Percentiles rank a stretch among this genome's conserved stretches.
phyloP scores from a whole-genome alignment of 2,329 filamentous ascomycete genomes.

The Aspergillus piperis region DNA sequence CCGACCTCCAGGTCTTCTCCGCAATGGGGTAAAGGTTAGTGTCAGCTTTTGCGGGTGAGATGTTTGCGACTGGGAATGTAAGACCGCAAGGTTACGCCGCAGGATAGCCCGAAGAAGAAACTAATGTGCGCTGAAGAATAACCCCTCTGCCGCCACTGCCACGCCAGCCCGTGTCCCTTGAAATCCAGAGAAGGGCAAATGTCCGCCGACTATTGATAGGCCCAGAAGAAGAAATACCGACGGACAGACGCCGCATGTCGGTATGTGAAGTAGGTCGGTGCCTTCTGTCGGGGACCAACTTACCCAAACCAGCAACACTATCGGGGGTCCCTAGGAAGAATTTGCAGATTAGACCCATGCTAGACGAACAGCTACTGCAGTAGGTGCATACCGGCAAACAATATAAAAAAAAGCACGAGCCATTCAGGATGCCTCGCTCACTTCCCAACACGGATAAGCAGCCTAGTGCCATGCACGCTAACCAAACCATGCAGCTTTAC shows the following conservation, averaged over 20 bases:
- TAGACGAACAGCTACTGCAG: not conserved
- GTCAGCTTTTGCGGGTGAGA: not conserved
- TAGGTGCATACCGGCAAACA: not conserved
- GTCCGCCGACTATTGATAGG: not conserved
- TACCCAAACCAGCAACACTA: not conserved
- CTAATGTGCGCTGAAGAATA: not conserved
- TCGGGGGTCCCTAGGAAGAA: not conserved
- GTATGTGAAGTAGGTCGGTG: not conserved
- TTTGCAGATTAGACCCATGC: not conserved
- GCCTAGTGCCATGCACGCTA: constrained; percentile 1
- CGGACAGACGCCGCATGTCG: not conserved
- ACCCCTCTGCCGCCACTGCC: not conserved
- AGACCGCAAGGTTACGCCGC: not conserved
- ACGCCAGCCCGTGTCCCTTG: not conserved
- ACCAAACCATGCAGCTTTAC: constrained; percentile 4
- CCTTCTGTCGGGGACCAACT: constrained; percentile 1
- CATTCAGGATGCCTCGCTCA: not conserved
- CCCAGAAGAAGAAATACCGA: not conserved
- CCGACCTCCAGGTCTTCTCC: not conserved
- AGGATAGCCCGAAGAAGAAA: not conserved
- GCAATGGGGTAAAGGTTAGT: not conserved
- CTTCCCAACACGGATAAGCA: not conserved
- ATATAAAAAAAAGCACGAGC: not conserved
- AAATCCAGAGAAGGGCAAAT: not conserved
- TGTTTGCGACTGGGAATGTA: not conserved